A percentile compares a stretch with the other conserved stretches of the same genome.
These are phyloP conservation scores for Ogataea neopini DNA, from an alignment of 805 yeast genomes.

Conservation along the genomic window DNA sequence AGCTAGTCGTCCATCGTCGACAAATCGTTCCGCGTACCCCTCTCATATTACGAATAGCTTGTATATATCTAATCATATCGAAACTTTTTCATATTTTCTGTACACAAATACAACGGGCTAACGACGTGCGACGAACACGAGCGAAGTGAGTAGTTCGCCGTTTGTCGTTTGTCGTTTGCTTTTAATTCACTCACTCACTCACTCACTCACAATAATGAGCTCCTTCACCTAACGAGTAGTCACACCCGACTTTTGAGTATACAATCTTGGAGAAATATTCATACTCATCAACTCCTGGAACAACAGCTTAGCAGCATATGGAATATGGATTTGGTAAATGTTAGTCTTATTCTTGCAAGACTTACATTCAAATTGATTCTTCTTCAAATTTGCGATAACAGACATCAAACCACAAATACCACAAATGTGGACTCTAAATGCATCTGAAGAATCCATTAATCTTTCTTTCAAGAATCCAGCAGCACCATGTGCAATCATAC, in stretches of 20 bases:
- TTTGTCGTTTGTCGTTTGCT: no score
- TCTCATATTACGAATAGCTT: no score
- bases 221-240: slow-evolving; percentile 26
- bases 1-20: no score
- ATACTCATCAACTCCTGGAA: slow-evolving; percentile 99
- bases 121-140: no score
- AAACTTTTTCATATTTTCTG: not conserved
- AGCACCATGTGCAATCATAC: slow-evolving; percentile 99
- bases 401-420: slow-evolving; percentile 98
- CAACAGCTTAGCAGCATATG: slow-evolving; percentile 95
- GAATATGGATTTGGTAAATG: slow-evolving; percentile 95
- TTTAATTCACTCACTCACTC: no score
- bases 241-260: slow-evolving; percentile 64
- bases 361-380: slow-evolving; percentile 97
- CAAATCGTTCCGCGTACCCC: no score
- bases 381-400: slow-evolving; percentile 95
- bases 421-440: slow-evolving; percentile 96
- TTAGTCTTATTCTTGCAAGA: slow-evolving; percentile 98
- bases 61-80: slow-evolving; percentile 4
- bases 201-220: no score
- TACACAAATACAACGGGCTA: no score
- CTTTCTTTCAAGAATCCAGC: slow-evolving; percentile 98
- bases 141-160: no score
- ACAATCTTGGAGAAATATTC: slow-evolving; percentile 96
- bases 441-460: slow-evolving; percentile 98